Base-by-base conservation (phyloP, 768 basidiomycete species). In the Xerocomus potaroensis region DNA sequence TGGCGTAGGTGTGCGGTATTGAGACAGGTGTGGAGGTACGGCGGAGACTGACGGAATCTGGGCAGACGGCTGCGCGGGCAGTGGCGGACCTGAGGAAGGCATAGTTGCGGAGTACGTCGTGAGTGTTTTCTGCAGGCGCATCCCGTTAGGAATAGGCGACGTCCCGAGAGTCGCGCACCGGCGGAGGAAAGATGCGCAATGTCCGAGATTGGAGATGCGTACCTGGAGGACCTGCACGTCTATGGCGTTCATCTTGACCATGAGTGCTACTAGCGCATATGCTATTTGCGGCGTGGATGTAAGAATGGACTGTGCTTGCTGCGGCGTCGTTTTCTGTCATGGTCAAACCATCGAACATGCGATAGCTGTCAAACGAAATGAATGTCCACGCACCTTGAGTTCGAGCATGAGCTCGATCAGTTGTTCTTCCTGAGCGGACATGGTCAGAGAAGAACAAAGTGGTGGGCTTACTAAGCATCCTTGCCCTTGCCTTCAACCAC, bases 161-260 rank as follows among this genome's bases (percentile, higher is more conserved):
- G n/a, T n/a, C n/a, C n/a, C n/a, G n/a, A n/a, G n/a, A n/a, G n/a
- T 29, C n/a, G 4, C 18, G 19, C 35, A 21, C 21, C 32, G 31
- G 14, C 7, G 22, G 45, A n/a, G 45, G 26, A 15, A 36, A 41
- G 43, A 33, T 26, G 31, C 14, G 24, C n/a, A 12, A 45, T 22
- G 24, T 18, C 26, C 38, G 46, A 10, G 24, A 32, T 21, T 16
- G 1, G 26, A 48, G 11, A 31, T 9, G 33, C 69, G 32, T 49
- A 87, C 87, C 72, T 87, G 84, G 53, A 88, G 79, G 7, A 87
- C 84, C 36, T 87, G 81, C 39, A 85, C 72, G 41, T 87, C 80
- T 30, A 89, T 73, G 0, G 83, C 84, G 46, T 83, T 81, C 68
- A 89, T 79, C 46, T 78, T 79, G 18, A 87, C 85, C 85, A 89